Conservation (phyloP, 2,329 filamentous ascomycete species). For the Fusarium coicis region DNA sequence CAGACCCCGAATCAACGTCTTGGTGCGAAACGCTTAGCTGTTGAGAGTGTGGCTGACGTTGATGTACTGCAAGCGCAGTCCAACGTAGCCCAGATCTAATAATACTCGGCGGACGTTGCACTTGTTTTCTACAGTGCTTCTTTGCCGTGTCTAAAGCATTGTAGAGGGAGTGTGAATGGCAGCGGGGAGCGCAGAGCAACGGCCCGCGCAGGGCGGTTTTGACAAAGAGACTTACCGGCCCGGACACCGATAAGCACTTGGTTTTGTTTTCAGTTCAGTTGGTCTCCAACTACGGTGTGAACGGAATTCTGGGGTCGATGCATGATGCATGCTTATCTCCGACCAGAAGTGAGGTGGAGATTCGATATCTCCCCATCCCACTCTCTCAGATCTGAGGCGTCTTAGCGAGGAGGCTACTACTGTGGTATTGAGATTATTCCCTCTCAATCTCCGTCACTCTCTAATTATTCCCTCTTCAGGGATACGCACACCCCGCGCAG, state of each 20-base stretch:
- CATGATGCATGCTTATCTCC: background rate
- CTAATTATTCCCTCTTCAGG: background rate
- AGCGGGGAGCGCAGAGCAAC: slow-evolving; percentile 12
- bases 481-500: background rate
- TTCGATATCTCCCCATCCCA: background rate
- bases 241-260: slow-evolving; percentile 3
- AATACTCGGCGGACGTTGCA: slow-evolving; percentile 9
- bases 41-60: slow-evolving; percentile 8
- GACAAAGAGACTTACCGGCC: background rate
- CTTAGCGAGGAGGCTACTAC: background rate
- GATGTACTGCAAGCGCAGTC: background rate
- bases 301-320: background rate
- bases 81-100: slow-evolving; percentile 15
- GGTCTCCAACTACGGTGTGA: background rate
- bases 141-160: background rate
- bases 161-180: background rate
- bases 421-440: background rate
- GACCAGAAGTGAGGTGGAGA: background rate
- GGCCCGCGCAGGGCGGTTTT: background rate
- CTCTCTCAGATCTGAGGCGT: background rate
- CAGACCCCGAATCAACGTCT: background rate
- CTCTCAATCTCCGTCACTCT: background rate
- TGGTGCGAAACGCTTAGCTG: background rate
- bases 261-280: background rate
- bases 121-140: slow-evolving; percentile 2